Conservation (phyloP, 441 rosid species). For the Adansonia rubrostipa region DNA sequence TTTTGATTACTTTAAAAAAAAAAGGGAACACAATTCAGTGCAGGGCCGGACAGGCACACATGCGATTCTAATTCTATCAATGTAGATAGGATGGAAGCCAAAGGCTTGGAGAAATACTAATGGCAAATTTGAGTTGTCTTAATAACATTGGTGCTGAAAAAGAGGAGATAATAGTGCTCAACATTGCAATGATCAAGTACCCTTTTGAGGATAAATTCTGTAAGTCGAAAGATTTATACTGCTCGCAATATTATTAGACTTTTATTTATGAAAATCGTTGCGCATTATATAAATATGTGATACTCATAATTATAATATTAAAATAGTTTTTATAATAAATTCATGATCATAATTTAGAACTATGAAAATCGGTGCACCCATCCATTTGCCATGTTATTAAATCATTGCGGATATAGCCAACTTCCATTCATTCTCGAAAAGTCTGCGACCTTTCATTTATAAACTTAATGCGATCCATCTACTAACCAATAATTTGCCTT, state of each 20-base stretch:
- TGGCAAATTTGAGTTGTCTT: background rate
- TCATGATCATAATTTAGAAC: too few species aligned
- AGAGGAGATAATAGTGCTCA: background rate
- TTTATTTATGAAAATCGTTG: too few species aligned
- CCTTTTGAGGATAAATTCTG: background rate
- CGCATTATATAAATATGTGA: too few species aligned
- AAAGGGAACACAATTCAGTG: slow-evolving; percentile 9
- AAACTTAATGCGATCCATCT: background rate
- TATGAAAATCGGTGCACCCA: background rate
- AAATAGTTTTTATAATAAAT: too few species aligned
- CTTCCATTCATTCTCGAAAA: background rate
- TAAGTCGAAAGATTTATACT: slow-evolving; percentile 10
- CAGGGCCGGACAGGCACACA: slow-evolving; percentile 19
- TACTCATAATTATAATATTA: too few species aligned
- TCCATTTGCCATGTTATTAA: background rate
- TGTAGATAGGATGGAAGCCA: background rate
- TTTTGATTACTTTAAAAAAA: slow-evolving; percentile 11
- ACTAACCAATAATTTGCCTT: background rate
- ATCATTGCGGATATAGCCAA: background rate
- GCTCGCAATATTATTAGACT: too few species aligned
- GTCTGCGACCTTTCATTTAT: background rate
- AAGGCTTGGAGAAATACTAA: background rate
- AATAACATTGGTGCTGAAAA: background rate
- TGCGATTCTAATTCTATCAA: background rate
- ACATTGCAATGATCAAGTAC: background rate